Base-by-base conservation (phyloP, 1,284 basidiomycete species). In the Fomitopsis schrenkii region DNA sequence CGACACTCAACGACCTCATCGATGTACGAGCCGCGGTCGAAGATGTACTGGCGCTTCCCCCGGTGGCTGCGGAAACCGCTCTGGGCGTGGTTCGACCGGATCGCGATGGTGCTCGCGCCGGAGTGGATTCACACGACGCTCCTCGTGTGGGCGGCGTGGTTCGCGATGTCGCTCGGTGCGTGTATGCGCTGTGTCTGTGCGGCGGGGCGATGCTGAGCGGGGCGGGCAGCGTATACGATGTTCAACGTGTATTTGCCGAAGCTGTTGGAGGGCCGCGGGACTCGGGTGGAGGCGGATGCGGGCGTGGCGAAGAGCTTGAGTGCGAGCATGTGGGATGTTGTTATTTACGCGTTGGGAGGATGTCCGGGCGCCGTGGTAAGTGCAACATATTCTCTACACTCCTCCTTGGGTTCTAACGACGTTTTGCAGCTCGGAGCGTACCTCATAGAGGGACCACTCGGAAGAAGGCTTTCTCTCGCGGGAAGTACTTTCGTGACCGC, bases 241-340 rank as follows among this genome's bases (percentile, higher is more conserved):
- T 98, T 98, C 79, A 99, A 98, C 71, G 95, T 97, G 14, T 98
- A 91, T 74, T 82, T 98, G 22, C 97, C 97, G 0, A 95, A 95
- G 69, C 82, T 97, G 15, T 78, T 98, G 35, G 95, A 95, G 79
- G 83, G 81, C 66, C 70, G 78, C 19, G 62, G 63, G 5, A 72
- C 75, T 0, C 64, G 75, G 22, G 65, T 67, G 4, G 56, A 76
- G 19, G 70, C 69, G 36, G 70, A 71, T 6, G 7, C 26, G n/a
- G 28, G 9, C 19, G 71, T 30, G 5, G 74, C 80, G 22, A 83
- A 84, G 59, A 69, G 67, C 76, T 75, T 95, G 17, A 80, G 86
- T 63, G 82, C 85, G 55, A 91, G 85, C 48, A 71, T 96, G 55
- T 89, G 86, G 85, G 92, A 95, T 67, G 89, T 96, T 10, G 84